Base-by-base conservation (phyloP, 192 early-diverging fungal genomes). In the Umbelopsis sp. region DNA sequence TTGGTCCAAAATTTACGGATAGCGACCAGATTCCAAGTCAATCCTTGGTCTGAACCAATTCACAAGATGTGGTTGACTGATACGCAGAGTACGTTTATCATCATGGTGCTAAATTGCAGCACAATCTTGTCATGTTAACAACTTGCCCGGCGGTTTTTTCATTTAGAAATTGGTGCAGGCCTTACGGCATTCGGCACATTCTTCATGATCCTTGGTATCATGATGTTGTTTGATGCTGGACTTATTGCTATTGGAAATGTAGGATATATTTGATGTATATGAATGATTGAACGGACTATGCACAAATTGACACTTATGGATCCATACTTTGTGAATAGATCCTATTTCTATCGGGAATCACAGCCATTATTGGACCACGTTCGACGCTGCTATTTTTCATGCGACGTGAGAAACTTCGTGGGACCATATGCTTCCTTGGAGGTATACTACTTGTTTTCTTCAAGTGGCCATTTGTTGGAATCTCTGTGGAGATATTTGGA, bases 161-260 rank as follows among this genome's bases (percentile, higher is more conserved):
- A 69, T 70, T 21, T 77, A 83, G 80, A 98, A 80, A 94, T 97
- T 72, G 96, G 96, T 71, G 95, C 95, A 10, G 95, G 93, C 11
- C 79, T 98, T 72, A 95, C 96, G 25, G 95, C 91, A 2, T 95
- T 94, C 78, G 96, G 96, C 36, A 71, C 92, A 25, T 87, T 94
- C 45, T 94, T 97, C 74, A 96, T 95, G 87, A 74, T 96, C 7
- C 79, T 98, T 66, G 96, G 96, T 45, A 89, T 98, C 21, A 70
- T 96, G 62, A 79, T 96, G 75, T 91, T 98, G 71, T 97, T 98
- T 81, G 96, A 98, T 69, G 90, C 91, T 5, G 96, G 96, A 1
- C 81, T 98, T 34, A 84, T 98, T 31, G 95, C 95, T 22, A 96
- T 98, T 56, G 96, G 96, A 70, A 97, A 98, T 80, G 93, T 95